A percentile compares a stretch with the other conserved stretches of the same genome.
These are phyloP conservation scores for Cladochytrium replicatum DNA, from an alignment of 192 early-diverging fungal genomes.

Conservation along the genomic window DNA sequence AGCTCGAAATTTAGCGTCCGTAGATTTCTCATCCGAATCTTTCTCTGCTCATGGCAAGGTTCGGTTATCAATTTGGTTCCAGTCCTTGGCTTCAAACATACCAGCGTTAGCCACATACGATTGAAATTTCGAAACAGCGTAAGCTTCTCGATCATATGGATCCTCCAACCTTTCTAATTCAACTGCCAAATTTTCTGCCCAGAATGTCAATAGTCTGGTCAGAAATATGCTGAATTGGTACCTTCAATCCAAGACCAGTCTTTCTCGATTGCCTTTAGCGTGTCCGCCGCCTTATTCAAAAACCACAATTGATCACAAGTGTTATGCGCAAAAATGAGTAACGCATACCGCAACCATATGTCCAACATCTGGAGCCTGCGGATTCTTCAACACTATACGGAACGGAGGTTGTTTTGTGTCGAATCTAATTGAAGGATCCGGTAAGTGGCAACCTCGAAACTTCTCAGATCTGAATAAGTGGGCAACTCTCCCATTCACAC, in stretches of 20 bases:
- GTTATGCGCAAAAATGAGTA: not conserved
- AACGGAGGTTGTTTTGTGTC: conserved; percentile 89
- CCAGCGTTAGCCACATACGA: conserved; percentile 72
- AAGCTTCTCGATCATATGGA: conserved; percentile 68
- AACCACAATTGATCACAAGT: conserved; percentile 1
- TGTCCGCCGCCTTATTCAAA: conserved; percentile 46
- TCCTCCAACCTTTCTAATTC: conserved; percentile 67
- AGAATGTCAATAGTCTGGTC: too few relatives aligned
- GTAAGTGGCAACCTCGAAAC: too few relatives aligned
- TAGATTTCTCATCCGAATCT: conserved; percentile 67
- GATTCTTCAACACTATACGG: conserved; percentile 70
- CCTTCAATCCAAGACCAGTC: conserved; percentile 88
- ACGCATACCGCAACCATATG: conserved; percentile 68
- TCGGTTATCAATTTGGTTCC: too few relatives aligned
- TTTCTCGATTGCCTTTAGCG: conserved; percentile 66
- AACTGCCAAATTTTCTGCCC: conserved; percentile 64
- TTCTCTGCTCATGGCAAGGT: conserved; percentile 35
- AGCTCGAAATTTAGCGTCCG: conserved; percentile 77
- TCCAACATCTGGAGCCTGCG: conserved; percentile 39
- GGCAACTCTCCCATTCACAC: too few relatives aligned
- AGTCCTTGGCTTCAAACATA: conserved; percentile 26
- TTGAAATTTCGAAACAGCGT: conserved; percentile 82
- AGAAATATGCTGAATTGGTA: conserved; percentile 24
- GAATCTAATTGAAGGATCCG: conserved; percentile 58
- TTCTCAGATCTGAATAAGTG: too few relatives aligned